Evolutionary conservation across 1,284 basidiomycete genomes (phyloP), one percentile per base, ranked within the genome.

Genomic region (Tilletia walkeri): DNA sequence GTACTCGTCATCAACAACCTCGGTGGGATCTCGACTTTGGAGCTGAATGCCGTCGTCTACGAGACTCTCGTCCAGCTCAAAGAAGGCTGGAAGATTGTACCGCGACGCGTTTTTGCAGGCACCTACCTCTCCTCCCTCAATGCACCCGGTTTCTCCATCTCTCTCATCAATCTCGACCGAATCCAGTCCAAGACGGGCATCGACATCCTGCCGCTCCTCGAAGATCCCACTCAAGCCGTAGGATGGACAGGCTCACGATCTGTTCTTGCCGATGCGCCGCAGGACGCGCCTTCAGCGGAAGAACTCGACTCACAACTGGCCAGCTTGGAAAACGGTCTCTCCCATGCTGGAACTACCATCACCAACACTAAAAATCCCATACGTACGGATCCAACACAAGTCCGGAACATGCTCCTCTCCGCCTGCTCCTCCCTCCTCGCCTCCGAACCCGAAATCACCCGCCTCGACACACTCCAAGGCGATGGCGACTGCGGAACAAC

Each of bases 1-100:
- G 74, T 82, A 12, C 71, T 83, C 30, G 88, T 88, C 70, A 77
- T 89, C 67, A 89, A 89, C 76, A 89, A 89, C 74, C 84, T 89
- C 18, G 87, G 88, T 61, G 88, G 88, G 2, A 84, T 88, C 77
- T 87, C 86, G 34, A 84, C 85, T 76, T 80, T 89, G 48, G 88
- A 89, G 78, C 86, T 88, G 84, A 85, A 86, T 38, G 87, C 87
- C 18, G 73, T 88, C 20, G 78, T 86, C 24, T 85, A 86, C 53
- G 87, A 87, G 66, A 81, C 85, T 20, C 71, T 85, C 34, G 75
- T 67, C 38, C 85, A 86, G 72, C 83, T 89, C 48, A 83, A 87
- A 86, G 75, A 76, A 78, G 70, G 68, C 67, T 77, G 76, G 34
- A 70, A 73, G 59, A 81, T 86, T 47, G 75, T 82, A 67, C 86